These are phyloP conservation scores for Cenchrus fungigraminus DNA, from an alignment of 176 grass and related monocot genomes.

Conservation along the genomic window DNA sequence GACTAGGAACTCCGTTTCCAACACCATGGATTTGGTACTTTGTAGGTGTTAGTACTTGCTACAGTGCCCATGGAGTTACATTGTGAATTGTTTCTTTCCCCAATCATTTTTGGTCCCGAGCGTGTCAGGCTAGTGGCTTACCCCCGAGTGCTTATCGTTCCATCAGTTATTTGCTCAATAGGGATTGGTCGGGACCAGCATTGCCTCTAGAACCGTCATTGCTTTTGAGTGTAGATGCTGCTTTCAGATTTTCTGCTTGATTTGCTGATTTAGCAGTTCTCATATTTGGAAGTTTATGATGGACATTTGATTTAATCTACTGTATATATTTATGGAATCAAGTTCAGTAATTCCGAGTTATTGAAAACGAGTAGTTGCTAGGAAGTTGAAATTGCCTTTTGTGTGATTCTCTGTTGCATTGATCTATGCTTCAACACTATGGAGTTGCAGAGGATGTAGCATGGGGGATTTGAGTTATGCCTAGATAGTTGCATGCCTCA, in stretches of 20 bases:
- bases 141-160: background rate
- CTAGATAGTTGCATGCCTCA: background rate
- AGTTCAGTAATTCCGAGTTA: background rate
- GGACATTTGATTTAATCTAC: background rate
- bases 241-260: slow-evolving; percentile 20
- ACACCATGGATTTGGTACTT: slow-evolving; percentile 22
- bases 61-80: background rate
- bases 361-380: background rate
- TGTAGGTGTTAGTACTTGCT: background rate
- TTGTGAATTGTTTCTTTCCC: background rate
- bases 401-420: background rate
- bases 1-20: no score
- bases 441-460: background rate
- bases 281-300: background rate
- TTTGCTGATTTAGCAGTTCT: slow-evolving; percentile 6
- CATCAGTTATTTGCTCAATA: background rate
- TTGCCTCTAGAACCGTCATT: background rate
- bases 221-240: background rate
- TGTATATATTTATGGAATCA: background rate
- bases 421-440: slow-evolving; percentile 9
- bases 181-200: background rate
- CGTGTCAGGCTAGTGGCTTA: slow-evolving; percentile 1
- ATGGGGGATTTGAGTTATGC: background rate
- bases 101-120: slow-evolving; percentile 9
- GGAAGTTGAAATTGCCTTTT: background rate